Evolutionary conservation across 306 rosid genomes (phyloP), one percentile per base, ranked within the genome.

Genomic region (Senna tora): DNA sequence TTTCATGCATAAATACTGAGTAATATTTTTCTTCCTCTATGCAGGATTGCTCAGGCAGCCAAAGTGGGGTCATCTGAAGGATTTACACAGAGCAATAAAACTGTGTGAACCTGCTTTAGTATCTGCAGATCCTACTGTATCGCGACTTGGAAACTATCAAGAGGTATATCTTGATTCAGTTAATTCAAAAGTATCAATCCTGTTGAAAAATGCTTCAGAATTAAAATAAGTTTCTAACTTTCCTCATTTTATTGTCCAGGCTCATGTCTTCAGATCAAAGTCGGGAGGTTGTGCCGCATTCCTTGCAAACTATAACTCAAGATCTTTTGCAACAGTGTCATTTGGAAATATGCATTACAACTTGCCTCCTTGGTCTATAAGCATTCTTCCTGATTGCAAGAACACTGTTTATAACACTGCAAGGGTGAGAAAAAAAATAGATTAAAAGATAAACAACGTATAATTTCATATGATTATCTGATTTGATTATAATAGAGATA

Each of bases 1-100:
- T 59, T 42, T 72, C 53, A 14, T 67, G 63, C 45, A 22, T 68
- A 59, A 21, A 68, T 43, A 17, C 19, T 72, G 60, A 67, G 20
- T 25, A 1, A 20, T 5, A 8, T 17, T 25, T 49, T 58, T 67
- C 34, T 51, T 64, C 72, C 52, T 30, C 7, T 54, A 34, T 84
- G 80, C 90, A 95, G 99, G 99, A 75, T 77, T 95, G 53, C 56
- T 69, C 43, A 88, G 97, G 79, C 96, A 91, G 80, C 99, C 99
- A 3, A 95, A 95, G 75, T 95, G 99, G 99, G 96, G 99, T 25
- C 99, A 95, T 85, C 70, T 95, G 80, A 95, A 89, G 84, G 99
- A 95, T 89, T 78, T 95, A 62, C 96, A 95, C 73, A 84, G 96
- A 83, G 99, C 99, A 65, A 81, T 95, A 82, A 95, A 95, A 81